A percentile compares a stretch with the other conserved stretches of the same genome.
Evolutionary conservation across 129 eudicot genomes (phyloP).

Genomic region (Lactuca saligna): DNA sequence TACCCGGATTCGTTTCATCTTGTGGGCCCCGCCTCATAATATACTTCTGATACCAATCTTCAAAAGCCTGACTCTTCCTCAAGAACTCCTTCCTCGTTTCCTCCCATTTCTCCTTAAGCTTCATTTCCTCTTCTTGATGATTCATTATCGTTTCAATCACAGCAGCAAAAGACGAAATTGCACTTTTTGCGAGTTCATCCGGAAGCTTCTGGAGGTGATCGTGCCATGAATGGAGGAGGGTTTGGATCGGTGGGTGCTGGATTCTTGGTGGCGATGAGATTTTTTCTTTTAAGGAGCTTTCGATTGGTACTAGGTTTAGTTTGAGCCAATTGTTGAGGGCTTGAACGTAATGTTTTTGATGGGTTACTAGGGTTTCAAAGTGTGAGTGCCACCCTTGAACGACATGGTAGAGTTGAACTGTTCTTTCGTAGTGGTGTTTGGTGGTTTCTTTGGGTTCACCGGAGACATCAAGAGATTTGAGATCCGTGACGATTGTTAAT

Average conservation of each 20-base stretch:
- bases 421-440: slow-evolving; percentile 70
- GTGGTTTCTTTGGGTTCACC: slow-evolving; percentile 69
- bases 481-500: slow-evolving; percentile 50
- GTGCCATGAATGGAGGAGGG: slow-evolving; percentile 77
- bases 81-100: slow-evolving; percentile 72
- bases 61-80: slow-evolving; percentile 69
- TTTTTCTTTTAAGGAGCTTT: slow-evolving; percentile 79
- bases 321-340: slow-evolving; percentile 82
- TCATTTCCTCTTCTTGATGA: slow-evolving; percentile 95
- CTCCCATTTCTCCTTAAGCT: slow-evolving; percentile 76
- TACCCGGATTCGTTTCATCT: slow-evolving; percentile 52
- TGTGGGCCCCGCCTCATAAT: slow-evolving; percentile 51
- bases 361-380: slow-evolving; percentile 71
- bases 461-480: slow-evolving; percentile 64
- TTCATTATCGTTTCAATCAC: slow-evolving; percentile 70
- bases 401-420: slow-evolving; percentile 62
- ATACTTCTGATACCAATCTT: slow-evolving; percentile 86
- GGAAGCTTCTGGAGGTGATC: slow-evolving; percentile 93
- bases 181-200: slow-evolving; percentile 79
- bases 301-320: slow-evolving; percentile 80
- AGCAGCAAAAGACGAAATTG: slow-evolving; percentile 73
- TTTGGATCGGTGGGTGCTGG: slow-evolving; percentile 71
- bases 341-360: slow-evolving; percentile 67
- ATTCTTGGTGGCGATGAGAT: slow-evolving; percentile 77
- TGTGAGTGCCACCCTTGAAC: slow-evolving; percentile 76